Evolutionary conservation across 441 rosid species (phyloP).

Genomic region (Erodium texanum): DNA sequence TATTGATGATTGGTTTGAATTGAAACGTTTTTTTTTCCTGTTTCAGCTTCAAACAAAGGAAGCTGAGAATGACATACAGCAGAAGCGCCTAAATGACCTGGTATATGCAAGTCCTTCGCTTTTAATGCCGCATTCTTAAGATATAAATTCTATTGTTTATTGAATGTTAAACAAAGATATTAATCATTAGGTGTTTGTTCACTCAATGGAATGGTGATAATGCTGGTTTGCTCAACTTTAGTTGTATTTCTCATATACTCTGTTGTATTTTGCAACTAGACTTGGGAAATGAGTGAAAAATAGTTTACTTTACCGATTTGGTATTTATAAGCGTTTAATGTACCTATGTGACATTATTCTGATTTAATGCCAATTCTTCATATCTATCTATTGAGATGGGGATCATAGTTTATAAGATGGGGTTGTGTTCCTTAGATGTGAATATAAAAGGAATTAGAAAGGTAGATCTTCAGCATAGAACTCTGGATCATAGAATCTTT

Average conservation of each 20-base stretch:
- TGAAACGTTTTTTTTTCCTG: conserved; percentile 7
- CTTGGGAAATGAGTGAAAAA: neutral
- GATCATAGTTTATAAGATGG: neutral
- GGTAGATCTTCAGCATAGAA: neutral
- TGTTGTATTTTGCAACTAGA: neutral
- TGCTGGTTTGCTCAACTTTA: neutral
- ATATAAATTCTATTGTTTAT: neutral
- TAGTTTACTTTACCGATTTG: neutral
- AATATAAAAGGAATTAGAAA: neutral
- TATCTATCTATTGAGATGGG: neutral
- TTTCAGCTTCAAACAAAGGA: conserved; percentile 62
- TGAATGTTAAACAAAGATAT: neutral
- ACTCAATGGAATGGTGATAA: neutral
- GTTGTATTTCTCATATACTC: neutral
- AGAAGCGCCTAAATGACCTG: conserved; percentile 53
- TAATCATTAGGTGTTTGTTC: too few relatives aligned
- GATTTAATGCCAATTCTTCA: neutral
- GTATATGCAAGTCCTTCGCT: conserved; percentile 26
- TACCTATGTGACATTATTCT: too few relatives aligned
- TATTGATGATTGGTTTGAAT: conserved; percentile 3
- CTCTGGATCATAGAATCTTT: neutral
- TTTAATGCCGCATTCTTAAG: neutral
- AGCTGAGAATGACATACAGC: conserved; percentile 45
- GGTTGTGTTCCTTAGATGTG: neutral
- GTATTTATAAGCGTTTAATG: neutral